Base-by-base conservation (phyloP, 805 yeast species). In the Wickerhamiella kazuoi region DNA sequence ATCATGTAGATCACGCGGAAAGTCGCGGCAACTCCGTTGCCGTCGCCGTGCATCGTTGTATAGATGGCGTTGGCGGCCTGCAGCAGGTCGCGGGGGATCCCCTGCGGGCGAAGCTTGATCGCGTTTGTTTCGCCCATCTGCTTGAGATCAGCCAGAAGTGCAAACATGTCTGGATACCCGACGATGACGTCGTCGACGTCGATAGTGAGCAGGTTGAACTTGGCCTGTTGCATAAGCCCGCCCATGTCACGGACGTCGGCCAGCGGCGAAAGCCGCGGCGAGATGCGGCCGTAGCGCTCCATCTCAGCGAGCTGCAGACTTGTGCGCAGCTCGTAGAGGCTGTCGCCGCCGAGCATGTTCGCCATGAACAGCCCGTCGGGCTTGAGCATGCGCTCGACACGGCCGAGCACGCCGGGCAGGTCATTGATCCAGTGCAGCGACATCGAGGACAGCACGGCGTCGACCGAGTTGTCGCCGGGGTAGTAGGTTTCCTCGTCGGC, bases 81-180 rank as follows among this genome's bases (percentile, higher is more conserved):
- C 18, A 81, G 56, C 15, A 79, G 65, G 50, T 79, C 90, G 44
- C 75, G 64, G 4, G 76, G 65, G 24, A 81, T 52, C 2, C 54
- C 50, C 4, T 56, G 46, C 14, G 60, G 62, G 7, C 65, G 49
- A 16, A 53, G 47, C 19, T 48, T 48, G 20, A 73, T 70, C 2
- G 90, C 75, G 52, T 80, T 82, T 42, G 75, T 75, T 55, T 82
- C 94, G 3, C 94, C 94, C 93, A 81, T 81, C 18, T 70, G 59
- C 51, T 78, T 81, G 31, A 82, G 56, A 47, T 82, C 93, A 39
- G 69, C 71, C 61, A 81, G 65, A 30, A 82, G 57, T 2, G 81
- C 67, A 40, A 71, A 62, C 36, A 79, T 62, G 47, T 76, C 78
- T 0, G 93, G 94, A 50, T 75, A 82, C 16, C 75, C 77, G 13